Evolutionary conservation across 108 stramenopile genomes (phyloP), one percentile per base, ranked within the genome.

Genomic region (Cyclostephanos invisitatus): DNA sequence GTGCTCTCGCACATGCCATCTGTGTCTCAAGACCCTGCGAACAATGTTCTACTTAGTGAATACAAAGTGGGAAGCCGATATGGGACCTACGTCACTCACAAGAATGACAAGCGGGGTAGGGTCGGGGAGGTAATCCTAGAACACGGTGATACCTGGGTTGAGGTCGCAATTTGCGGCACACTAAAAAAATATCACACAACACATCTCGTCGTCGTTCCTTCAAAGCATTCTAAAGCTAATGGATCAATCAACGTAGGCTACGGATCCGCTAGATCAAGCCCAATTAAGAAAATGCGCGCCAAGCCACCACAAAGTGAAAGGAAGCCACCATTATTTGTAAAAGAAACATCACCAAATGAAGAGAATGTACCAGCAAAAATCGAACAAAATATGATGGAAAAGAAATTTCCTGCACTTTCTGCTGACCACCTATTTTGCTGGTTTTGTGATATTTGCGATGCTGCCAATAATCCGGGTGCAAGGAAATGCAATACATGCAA

Each of bases 391-490:
- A n/a, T n/a, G n/a, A n/a, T n/a, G n/a, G 71, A 63, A 60, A 73
- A 57, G 63, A 65, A 47, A n/a, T 12, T n/a, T 18, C 1, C 29
- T 18, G 42, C 35, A 51, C 22, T 48, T 35, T 67, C 49, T 46
- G 22, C 63, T 35, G 74, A 75, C 12, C 22, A 63, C 44, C 61
- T 80, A n/a, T 75, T 75, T 46, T 80, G 68, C 58, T 80, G 79
- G 79, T 27, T 25, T 44, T 80, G 79, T 64, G 12, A 67, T 14
- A 38, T 35, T 20, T 80, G 79, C 25, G 14, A 64, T 7, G 37
- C 55, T 27, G 37, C 59, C 38, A 80, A 80, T 47, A 48, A 59
- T 36, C 35, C 24, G 18, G 20, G 27, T 50, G 22, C 57, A 17
- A 29, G 24, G 12, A 8, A 42, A 14, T 80, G 79, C 32, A 47